Percentiles rank a stretch among this genome's conserved stretches.
These are phyloP conservation scores for Thermochaetoides dissita DNA, from an alignment of 2,329 filamentous ascomycete species.

Conservation along the genomic window DNA sequence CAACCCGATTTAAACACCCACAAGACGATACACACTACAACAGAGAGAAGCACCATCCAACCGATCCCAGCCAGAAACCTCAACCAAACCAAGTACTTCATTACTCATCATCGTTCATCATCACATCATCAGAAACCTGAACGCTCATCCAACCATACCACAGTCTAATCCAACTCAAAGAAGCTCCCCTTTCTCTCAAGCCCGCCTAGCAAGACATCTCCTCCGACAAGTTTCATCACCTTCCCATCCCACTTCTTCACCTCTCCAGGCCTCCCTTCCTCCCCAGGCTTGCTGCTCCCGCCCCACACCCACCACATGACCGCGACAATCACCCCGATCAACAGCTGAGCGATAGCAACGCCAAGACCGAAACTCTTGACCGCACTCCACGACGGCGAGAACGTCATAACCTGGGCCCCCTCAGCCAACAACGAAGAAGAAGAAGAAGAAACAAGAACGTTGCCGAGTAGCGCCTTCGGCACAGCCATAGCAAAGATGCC, in stretches of 20 bases:
- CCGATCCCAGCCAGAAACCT: too few relatives aligned
- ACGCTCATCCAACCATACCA: too few relatives aligned
- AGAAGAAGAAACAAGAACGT: too few relatives aligned
- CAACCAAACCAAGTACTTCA: too few relatives aligned
- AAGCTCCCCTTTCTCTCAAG: slow-evolving; percentile 28
- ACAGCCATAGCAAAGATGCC: slow-evolving; percentile 31
- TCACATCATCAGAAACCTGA: too few relatives aligned
- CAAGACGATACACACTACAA: too few relatives aligned
- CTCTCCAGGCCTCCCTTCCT: slow-evolving; percentile 1
- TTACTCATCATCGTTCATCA: too few relatives aligned
- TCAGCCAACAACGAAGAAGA: too few relatives aligned
- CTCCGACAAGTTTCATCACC: slow-evolving; percentile 32
- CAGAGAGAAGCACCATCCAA: too few relatives aligned
- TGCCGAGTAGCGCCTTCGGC: slow-evolving; percentile 24
- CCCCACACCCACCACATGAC: slow-evolving; percentile 29
- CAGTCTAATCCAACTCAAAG: slow-evolving; percentile 13
- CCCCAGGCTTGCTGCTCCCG: slow-evolving; percentile 13
- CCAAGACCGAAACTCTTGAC: slow-evolving; percentile 24
- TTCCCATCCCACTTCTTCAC: slow-evolving; percentile 31
- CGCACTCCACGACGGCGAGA: not conserved
- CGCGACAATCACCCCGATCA: slow-evolving; percentile 22
- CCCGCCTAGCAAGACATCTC: slow-evolving; percentile 18
- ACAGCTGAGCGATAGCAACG: slow-evolving; percentile 27
- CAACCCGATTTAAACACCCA: too few relatives aligned
- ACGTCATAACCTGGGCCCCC: too few relatives aligned